These are phyloP conservation scores for cucumber (Cucumis sativus) DNA, from an alignment of 306 rosid genomes.

Conservation along the genomic window Cucumber_9930_V3 NC_026657.2:21558001-21558500, in stretches of 20 bases:
- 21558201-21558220: neutral
- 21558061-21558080: neutral
- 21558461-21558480: too few relatives aligned
- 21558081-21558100: neutral
- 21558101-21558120: conserved; percentile 37
- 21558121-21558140: conserved; percentile 33
- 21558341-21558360: too few relatives aligned
- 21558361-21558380: too few relatives aligned
- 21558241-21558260: neutral
- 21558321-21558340: too few relatives aligned
- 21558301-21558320: too few relatives aligned
- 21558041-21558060: neutral
- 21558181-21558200: neutral
- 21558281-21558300: neutral
- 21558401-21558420: too few relatives aligned
- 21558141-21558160: conserved; percentile 17
- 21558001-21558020: neutral
- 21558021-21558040: neutral
- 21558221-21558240: neutral
- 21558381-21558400: too few relatives aligned
- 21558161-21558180: conserved; percentile 23
- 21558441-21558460: too few relatives aligned
- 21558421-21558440: too few relatives aligned
- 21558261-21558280: neutral
- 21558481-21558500: too few relatives aligned